Base-by-base conservation (phyloP, 192 early-diverging fungal species). In the Backusella sp. region DNA sequence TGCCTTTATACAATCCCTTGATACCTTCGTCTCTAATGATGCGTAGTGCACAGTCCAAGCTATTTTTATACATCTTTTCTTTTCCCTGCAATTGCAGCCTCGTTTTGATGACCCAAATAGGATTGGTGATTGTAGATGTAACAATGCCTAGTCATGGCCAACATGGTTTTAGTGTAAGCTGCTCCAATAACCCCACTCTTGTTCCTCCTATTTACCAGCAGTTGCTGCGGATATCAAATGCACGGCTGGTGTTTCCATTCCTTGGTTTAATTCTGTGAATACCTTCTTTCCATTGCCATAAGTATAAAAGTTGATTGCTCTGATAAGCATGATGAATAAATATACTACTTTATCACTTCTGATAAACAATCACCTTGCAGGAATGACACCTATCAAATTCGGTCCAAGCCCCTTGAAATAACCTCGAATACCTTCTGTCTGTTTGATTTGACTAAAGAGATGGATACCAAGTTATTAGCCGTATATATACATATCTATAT, bases 51-150 rank as follows among this genome's bases (percentile, higher is more conserved):
- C 96, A 98, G 41, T 96, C 88, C 37, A 95, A 77, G 66, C 93
- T 96, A 87, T 90, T 96, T 37, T 85, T 85, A 84, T 97, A 97
- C 1, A 42, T 17, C 39, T 66, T 72, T 69, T 80, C 81, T 23
- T 76, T 82, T 4, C 83, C 76, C 79, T 94, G 92, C 68, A 99
- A 81, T 82, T 99, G 97, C 88, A 99, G 93, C 67, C 98, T 84
- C 0, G 97, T 99, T 76, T 98, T 99, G 52, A 98, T 90, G 65
- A 99, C 88, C 98, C 98, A 99, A 28, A 99, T 98, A 0, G 98
- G 98, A 77, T 96, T 98, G 1, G 97, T 97, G n/a, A 83, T 85
- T 2, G 92, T 89, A 0, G 95, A 92, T 4, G 93, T 95, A 7
- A 93, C 87, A 35, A 94, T 83, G 2, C 91, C 89, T 73, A 68